Conservation (phyloP, 345 rosid species). For the Hypericum perforatum region DNA sequence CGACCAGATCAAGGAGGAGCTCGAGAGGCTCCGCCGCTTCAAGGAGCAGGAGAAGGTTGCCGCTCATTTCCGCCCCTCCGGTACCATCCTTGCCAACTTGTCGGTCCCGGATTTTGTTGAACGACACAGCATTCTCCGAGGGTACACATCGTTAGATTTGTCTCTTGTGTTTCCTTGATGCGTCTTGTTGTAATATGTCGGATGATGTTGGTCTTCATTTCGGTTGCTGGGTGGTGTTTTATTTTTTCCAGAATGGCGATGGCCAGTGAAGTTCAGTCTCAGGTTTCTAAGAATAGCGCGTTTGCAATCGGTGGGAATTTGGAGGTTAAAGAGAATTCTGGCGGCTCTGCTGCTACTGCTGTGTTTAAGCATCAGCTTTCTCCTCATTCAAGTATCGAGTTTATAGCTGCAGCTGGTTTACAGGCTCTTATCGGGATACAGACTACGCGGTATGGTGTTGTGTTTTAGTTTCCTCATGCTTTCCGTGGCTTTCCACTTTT, state of each 20-base stretch:
- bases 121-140: conserved; percentile 86
- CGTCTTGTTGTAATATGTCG: neutral
- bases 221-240: conserved; percentile 10
- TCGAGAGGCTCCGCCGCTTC: conserved; percentile 52
- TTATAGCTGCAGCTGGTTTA: conserved; percentile 71
- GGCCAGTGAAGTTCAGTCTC: conserved; percentile 74
- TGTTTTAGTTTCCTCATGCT: conserved; percentile 4
- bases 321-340: conserved; percentile 55
- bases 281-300: conserved; percentile 59
- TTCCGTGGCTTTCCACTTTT: neutral
- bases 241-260: conserved; percentile 65
- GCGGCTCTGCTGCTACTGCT: conserved; percentile 64
- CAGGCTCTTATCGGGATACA: conserved; percentile 65
- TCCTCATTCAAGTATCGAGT: conserved; percentile 66
- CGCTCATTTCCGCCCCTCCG: conserved; percentile 59
- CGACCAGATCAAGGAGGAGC: conserved; percentile 80
- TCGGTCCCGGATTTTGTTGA: conserved; percentile 60
- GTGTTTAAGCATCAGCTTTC: conserved; percentile 64
- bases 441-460: conserved; percentile 55
- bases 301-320: conserved; percentile 69
- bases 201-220: conserved; percentile 2
- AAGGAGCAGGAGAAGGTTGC: conserved; percentile 56
- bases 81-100: conserved; percentile 50
- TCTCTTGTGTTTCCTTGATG: neutral
- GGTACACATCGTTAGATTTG: conserved; percentile 28